Evolutionary conservation across 805 yeast species (phyloP).

Genomic region (Lachancea lanzarotensis): DNA sequence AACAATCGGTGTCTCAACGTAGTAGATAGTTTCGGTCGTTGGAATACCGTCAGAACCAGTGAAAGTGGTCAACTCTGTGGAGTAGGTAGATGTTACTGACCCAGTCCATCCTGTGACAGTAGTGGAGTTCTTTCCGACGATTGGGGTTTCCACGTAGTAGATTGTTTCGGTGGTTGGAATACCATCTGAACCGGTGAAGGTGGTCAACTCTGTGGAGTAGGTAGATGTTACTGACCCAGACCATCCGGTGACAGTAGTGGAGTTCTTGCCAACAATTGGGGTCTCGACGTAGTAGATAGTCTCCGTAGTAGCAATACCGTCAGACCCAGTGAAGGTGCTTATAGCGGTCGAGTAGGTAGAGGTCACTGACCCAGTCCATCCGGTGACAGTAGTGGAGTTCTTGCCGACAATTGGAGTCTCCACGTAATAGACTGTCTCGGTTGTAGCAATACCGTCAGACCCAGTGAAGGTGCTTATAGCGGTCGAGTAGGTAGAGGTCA

Average conservation of each 20-base stretch:
- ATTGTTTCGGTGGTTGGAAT: constrained; percentile 10
- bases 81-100: too few relatives aligned
- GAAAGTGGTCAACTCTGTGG: background rate
- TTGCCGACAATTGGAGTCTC: constrained; percentile 7
- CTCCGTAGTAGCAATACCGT: constrained; percentile 9
- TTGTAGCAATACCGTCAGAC: background rate
- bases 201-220: constrained; percentile 10
- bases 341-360: constrained; percentile 9
- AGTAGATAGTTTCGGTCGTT: constrained; percentile 6
- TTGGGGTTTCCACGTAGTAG: constrained; percentile 13
- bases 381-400: constrained; percentile 7
- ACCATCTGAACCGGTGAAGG: constrained; percentile 11
- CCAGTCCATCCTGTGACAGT: too few relatives aligned
- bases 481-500: constrained; percentile 6
- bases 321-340: constrained; percentile 8
- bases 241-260: constrained; percentile 10
- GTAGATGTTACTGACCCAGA: constrained; percentile 14
- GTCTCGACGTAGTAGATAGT: constrained; percentile 8
- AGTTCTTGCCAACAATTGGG: constrained; percentile 5
- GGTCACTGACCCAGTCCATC: constrained; percentile 4
- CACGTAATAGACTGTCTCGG: constrained; percentile 2
- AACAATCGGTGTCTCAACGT: constrained; percentile 5
- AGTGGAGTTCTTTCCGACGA: background rate
- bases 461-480: constrained; percentile 2
- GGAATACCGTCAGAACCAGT: constrained; percentile 6